These are phyloP conservation scores for Saccharomyces uvarum DNA, from an alignment of 1,139 yeast species.

Conservation along the genomic window DNA sequence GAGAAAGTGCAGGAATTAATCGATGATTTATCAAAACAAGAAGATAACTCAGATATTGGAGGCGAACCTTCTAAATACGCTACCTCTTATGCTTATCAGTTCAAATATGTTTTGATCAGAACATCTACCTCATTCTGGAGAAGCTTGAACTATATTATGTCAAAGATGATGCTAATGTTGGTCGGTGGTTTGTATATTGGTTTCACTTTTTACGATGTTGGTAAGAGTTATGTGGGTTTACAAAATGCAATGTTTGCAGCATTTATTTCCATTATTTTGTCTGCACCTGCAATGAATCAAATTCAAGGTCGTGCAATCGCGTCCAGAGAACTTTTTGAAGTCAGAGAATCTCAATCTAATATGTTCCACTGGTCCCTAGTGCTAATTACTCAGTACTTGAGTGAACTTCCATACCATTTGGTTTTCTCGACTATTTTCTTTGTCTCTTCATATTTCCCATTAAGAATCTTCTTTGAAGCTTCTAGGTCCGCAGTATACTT, in stretches of 20 bases:
- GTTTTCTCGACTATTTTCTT: conserved; percentile 47
- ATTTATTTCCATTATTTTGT: conserved; percentile 39
- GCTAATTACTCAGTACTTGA: conserved; percentile 43
- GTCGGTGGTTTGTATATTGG: conserved; percentile 40
- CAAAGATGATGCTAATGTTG: conserved; percentile 37
- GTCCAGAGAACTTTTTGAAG: conserved; percentile 51
- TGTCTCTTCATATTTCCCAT: conserved; percentile 51
- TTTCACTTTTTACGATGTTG: conserved; percentile 38
- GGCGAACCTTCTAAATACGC: conserved; percentile 31
- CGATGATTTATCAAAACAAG: conserved; percentile 12
- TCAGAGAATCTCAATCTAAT: conserved; percentile 56
- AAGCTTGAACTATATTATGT: conserved; percentile 37
- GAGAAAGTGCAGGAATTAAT: conserved; percentile 27
- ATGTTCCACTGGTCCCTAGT: conserved; percentile 60
- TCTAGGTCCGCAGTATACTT: conserved; percentile 49
- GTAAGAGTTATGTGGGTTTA: conserved; percentile 33
- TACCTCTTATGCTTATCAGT: conserved; percentile 37
- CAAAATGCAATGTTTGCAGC: conserved; percentile 45
- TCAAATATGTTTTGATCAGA: conserved; percentile 33
- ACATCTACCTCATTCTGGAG: conserved; percentile 40
- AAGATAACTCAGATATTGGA: conserved; percentile 7
- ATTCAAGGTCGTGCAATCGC: conserved; percentile 43
- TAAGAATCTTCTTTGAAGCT: conserved; percentile 41
- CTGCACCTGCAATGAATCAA: conserved; percentile 39
- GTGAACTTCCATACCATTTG: conserved; percentile 51